phyloP scores from a whole-genome alignment of 1,284 basidiomycete genomes.

The Malassezia arunalokei region DNA sequence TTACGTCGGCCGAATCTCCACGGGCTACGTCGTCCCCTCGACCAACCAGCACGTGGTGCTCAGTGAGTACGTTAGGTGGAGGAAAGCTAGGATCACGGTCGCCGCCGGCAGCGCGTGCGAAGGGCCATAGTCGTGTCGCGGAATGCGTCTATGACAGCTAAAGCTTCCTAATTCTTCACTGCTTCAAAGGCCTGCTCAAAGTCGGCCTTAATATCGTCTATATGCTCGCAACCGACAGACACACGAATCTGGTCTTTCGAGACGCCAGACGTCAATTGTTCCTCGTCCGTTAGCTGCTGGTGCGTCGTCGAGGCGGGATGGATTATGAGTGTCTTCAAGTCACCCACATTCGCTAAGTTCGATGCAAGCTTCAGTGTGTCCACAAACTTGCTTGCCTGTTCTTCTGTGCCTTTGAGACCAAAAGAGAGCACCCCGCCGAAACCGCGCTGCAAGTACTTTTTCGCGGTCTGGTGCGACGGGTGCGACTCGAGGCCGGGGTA shows the following conservation, averaged over 20 bases:
- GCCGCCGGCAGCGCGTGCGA: too few relatives aligned
- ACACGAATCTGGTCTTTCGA: constrained; percentile 69
- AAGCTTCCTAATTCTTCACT: not conserved
- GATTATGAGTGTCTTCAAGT: constrained; percentile 44
- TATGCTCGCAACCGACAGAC: constrained; percentile 70
- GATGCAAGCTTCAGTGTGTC: constrained; percentile 61
- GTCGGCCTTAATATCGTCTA: constrained; percentile 60
- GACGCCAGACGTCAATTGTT: constrained; percentile 61
- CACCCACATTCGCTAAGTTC: constrained; percentile 39
- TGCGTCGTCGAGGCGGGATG: constrained; percentile 76
- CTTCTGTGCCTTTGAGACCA: constrained; percentile 61
- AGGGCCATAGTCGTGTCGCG: too few relatives aligned
- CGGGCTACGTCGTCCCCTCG: too few relatives aligned
- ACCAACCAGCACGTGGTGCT: too few relatives aligned
- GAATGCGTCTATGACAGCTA: too few relatives aligned
- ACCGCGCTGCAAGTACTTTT: constrained; percentile 46
- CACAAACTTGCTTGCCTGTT: constrained; percentile 57
- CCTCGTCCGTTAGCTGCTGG: constrained; percentile 60
- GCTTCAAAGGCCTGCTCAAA: constrained; percentile 56
- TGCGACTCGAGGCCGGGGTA: constrained; percentile 65
- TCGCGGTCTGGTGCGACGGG: constrained; percentile 56
- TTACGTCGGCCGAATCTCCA: constrained; percentile 8
- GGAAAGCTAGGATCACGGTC: too few relatives aligned
- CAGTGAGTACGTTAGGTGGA: too few relatives aligned
- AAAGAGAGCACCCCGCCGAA: constrained; percentile 73